These are phyloP conservation scores for Verbascum thapsus DNA, from an alignment of 257 asterid species.

Conservation along the genomic window DNA sequence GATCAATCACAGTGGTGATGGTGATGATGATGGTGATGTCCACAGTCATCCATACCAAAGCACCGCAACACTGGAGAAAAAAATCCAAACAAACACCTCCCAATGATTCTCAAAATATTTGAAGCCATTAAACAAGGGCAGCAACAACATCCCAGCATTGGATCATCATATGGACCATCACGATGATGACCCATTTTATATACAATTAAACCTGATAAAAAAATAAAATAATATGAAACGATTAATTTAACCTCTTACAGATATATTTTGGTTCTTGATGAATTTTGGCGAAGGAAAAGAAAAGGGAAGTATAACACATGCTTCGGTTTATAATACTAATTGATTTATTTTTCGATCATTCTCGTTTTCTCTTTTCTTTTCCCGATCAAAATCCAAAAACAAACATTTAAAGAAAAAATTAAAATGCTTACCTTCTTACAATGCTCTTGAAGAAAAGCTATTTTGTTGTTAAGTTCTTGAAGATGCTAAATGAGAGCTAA, in stretches of 20 bases:
- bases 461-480: no score
- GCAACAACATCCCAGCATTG: conserved; percentile 40
- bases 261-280: no score
- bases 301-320: no score
- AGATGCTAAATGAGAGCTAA: no score
- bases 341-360: no score
- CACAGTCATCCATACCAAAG: conserved; percentile 55
- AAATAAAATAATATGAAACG: not conserved
- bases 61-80: conserved; percentile 70
- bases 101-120: conserved; percentile 31
- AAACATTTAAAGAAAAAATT: no score
- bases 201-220: not conserved
- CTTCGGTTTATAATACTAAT: no score
- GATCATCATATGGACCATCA: conserved; percentile 30
- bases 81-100: conserved; percentile 53
- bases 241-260: not conserved
- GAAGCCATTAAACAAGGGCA: conserved; percentile 47
- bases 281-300: no score
- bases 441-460: no score
- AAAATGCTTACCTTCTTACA: no score
- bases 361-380: no score
- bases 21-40: conserved; percentile 65
- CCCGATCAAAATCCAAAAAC: no score
- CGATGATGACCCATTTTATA: conserved; percentile 35
- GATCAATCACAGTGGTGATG: conserved; percentile 34